Conservation (phyloP, 2,329 filamentous ascomycete genomes). For the Albifimbria verrucaria region DNA sequence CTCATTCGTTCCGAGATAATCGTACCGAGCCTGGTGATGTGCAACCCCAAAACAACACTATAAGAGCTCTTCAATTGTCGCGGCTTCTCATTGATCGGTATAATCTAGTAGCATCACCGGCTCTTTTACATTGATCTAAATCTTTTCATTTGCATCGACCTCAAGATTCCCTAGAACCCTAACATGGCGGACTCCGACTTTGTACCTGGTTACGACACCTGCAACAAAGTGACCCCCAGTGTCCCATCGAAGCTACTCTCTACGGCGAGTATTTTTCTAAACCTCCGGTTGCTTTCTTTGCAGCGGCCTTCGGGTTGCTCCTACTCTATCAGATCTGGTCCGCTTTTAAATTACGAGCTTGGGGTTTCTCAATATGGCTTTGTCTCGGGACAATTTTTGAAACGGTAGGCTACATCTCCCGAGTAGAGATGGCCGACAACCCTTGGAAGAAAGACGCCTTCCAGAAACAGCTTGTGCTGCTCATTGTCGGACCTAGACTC, state of each 20-base stretch:
- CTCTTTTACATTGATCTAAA: too few relatives aligned
- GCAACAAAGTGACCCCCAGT: constrained; percentile 17
- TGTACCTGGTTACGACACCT: constrained; percentile 17
- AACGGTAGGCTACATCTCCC: constrained; percentile 36
- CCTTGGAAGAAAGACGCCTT: constrained; percentile 37
- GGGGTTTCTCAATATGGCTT: constrained; percentile 33
- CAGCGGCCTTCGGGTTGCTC: constrained; percentile 28
- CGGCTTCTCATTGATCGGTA: too few relatives aligned
- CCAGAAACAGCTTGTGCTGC: constrained; percentile 35
- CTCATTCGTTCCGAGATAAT: too few relatives aligned
- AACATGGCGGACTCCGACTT: too few relatives aligned
- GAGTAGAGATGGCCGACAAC: constrained; percentile 34
- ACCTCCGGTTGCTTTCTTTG: constrained; percentile 24
- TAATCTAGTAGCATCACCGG: too few relatives aligned
- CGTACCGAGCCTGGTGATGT: too few relatives aligned
- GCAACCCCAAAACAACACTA: too few relatives aligned
- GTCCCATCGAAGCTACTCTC: constrained; percentile 18
- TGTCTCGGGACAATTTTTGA: constrained; percentile 36
- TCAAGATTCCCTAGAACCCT: too few relatives aligned
- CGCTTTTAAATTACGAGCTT: constrained; percentile 31
- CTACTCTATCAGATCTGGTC: constrained; percentile 28
- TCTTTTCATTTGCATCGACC: too few relatives aligned
- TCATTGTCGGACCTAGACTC: constrained; percentile 40
- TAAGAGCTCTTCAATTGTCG: too few relatives aligned
- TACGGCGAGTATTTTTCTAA: constrained; percentile 19